phyloP scores from a whole-genome alignment of 176 grass and related monocot species.

The Rhynchospora breviuscula region DNA sequence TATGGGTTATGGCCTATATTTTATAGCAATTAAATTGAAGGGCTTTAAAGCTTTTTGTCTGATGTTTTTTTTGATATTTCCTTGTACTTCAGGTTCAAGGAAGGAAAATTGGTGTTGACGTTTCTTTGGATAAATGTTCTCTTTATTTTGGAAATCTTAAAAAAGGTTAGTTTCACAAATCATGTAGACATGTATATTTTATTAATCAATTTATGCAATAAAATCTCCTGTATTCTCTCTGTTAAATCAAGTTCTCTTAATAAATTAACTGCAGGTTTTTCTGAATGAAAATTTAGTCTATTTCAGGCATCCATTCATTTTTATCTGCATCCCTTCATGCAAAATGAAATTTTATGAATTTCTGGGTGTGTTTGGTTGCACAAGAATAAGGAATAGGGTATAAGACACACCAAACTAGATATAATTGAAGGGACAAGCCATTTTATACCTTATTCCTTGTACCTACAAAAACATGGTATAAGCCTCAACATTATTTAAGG shows the following conservation, averaged over 20 bases:
- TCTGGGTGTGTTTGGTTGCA: not conserved
- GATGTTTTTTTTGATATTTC: conserved; percentile 30
- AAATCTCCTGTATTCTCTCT: not conserved
- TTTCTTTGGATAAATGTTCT: conserved; percentile 75
- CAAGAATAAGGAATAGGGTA: too few species aligned
- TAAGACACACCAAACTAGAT: too few species aligned
- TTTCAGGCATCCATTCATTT: not conserved
- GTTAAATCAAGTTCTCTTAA: conserved; percentile 1
- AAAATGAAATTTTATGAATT: not conserved
- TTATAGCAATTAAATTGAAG: not conserved
- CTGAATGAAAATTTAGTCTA: not conserved
- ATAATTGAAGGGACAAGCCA: too few species aligned
- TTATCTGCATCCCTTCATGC: not conserved
- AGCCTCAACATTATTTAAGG: not conserved
- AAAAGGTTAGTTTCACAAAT: conserved; percentile 46
- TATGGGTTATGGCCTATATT: conserved; percentile 17
- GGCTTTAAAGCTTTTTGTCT: not conserved
- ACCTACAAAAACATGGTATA: too few species aligned
- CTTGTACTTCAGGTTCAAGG: conserved; percentile 65
- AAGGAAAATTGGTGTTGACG: conserved; percentile 59
- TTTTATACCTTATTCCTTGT: too few species aligned
- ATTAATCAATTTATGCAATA: not conserved
- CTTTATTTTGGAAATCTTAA: conserved; percentile 87
- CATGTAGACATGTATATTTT: not conserved
- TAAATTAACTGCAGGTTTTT: not conserved